phyloP scores from a whole-genome alignment of 345 rosid genomes.

The Rhodomyrtus tomentosa region DNA sequence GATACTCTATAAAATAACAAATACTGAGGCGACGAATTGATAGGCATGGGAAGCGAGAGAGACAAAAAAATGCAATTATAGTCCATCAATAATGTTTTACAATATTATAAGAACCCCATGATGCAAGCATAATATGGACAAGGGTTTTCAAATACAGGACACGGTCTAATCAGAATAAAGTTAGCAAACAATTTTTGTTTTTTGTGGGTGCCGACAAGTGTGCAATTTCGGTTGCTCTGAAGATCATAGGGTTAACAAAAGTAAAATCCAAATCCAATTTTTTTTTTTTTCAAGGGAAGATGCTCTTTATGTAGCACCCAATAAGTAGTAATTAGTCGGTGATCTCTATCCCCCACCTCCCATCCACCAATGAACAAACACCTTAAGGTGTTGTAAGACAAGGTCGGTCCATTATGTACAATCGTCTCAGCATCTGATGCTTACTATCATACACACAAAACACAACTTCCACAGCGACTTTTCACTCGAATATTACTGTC shows the following conservation, averaged over 20 bases:
- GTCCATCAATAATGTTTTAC: neutral
- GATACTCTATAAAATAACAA: no score
- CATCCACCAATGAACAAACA: neutral
- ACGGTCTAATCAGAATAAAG: neutral
- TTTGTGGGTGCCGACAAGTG: neutral
- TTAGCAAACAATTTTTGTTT: neutral
- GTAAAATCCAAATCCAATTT: neutral
- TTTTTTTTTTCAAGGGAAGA: neutral
- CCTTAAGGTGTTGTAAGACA: neutral
- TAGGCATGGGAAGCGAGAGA: neutral
- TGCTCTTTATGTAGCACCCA: neutral
- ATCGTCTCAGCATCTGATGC: neutral
- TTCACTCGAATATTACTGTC: neutral
- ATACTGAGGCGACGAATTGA: neutral
- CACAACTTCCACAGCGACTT: neutral
- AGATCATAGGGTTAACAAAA: neutral
- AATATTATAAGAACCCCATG: neutral
- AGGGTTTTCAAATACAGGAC: neutral
- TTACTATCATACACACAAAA: neutral
- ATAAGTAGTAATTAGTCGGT: neutral
- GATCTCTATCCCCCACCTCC: conserved; percentile 9
- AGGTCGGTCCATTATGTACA: neutral
- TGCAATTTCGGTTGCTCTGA: neutral
- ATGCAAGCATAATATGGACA: neutral
- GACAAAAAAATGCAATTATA: neutral